Evolutionary conservation across 129 eudicot species (phyloP).

Genomic region (Arctium minus): DNA sequence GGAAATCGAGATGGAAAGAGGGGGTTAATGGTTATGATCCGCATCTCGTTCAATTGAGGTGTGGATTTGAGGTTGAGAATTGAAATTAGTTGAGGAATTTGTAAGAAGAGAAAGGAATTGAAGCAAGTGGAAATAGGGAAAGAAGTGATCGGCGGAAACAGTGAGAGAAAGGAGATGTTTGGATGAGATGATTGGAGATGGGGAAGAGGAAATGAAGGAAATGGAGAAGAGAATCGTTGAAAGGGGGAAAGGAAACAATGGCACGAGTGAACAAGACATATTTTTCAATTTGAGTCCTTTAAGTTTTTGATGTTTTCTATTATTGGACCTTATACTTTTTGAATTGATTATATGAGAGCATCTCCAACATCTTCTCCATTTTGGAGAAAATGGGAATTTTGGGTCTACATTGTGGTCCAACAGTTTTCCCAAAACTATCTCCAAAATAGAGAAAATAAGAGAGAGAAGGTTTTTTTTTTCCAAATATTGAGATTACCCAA

Average conservation of each 20-base stretch:
- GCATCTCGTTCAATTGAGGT: constrained; percentile 24
- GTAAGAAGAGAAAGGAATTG: neutral
- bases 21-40: constrained; percentile 4
- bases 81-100: neutral
- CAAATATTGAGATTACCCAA: no score
- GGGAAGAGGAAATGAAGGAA: constrained; percentile 7
- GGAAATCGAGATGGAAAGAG: constrained; percentile 28
- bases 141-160: constrained; percentile 18
- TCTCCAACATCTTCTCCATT: neutral
- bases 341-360: neutral
- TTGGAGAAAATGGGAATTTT: no score
- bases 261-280: constrained; percentile 10
- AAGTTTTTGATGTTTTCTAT: neutral
- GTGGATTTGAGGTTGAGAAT: neutral
- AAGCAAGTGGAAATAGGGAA: neutral
- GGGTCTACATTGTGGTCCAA: no score
- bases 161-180: constrained; percentile 4
- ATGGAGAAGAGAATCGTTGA: constrained; percentile 22
- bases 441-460: no score
- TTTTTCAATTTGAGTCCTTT: neutral
- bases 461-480: no score
- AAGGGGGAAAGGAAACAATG: constrained; percentile 3
- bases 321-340: neutral
- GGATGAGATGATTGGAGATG: neutral
- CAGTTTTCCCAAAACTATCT: no score